A percentile compares a stretch with the other conserved stretches of the same genome.
phyloP scores from a whole-genome alignment of 257 asterid species.

The Verbascum thapsus region DNA sequence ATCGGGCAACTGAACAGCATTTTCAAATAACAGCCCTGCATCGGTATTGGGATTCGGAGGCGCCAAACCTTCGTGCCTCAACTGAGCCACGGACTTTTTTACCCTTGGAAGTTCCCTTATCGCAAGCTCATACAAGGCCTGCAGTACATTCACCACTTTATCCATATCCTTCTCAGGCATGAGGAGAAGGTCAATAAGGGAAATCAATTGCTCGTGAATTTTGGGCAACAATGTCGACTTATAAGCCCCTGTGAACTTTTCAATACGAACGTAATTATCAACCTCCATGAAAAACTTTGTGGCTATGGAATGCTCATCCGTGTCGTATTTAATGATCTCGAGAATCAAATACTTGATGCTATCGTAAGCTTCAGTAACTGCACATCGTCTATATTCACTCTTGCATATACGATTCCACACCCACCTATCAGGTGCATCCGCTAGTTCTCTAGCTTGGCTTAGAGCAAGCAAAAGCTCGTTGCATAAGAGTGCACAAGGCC shows the following conservation, averaged over 20 bases:
- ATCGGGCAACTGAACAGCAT: constrained; percentile 66
- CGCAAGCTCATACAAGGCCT: constrained; percentile 80
- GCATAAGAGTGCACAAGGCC: constrained; percentile 90
- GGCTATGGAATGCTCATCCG: constrained; percentile 71
- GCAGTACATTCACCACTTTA: constrained; percentile 66
- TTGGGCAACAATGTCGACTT: constrained; percentile 52
- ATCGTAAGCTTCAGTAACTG: constrained; percentile 84
- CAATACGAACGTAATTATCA: constrained; percentile 49
- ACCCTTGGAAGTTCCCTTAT: constrained; percentile 66
- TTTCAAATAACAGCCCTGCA: constrained; percentile 59
- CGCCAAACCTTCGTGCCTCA: constrained; percentile 74
- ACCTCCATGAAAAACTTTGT: constrained; percentile 62
- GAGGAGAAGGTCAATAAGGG: constrained; percentile 64
- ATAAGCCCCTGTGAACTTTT: constrained; percentile 63
- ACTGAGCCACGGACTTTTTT: constrained; percentile 58
- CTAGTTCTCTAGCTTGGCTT: constrained; percentile 71
- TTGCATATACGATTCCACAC: constrained; percentile 80
- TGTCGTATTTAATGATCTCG: constrained; percentile 59
- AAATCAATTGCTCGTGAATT: constrained; percentile 57
- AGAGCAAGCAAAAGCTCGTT: constrained; percentile 83
- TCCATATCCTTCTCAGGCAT: constrained; percentile 50
- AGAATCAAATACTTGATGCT: constrained; percentile 75
- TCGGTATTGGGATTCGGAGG: constrained; percentile 37
- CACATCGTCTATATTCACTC: constrained; percentile 86
- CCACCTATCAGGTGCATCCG: constrained; percentile 58